phyloP scores from a whole-genome alignment of 176 grass and related monocot species.

The Cenchrus americanus region DNA sequence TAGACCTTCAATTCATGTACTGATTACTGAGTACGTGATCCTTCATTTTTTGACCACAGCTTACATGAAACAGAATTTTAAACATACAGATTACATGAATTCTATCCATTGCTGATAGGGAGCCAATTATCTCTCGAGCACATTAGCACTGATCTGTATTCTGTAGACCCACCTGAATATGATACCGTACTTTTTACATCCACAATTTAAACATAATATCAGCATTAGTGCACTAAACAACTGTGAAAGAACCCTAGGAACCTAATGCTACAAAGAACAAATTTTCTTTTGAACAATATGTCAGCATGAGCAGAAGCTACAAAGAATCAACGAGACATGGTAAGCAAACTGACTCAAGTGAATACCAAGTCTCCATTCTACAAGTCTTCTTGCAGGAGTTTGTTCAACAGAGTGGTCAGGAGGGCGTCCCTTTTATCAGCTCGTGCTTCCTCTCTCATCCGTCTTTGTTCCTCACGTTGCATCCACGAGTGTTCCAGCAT shows the following conservation, averaged over 20 bases:
- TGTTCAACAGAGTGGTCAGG: constrained; percentile 50
- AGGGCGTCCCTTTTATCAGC: constrained; percentile 67
- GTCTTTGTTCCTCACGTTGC: constrained; percentile 66
- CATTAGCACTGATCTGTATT: constrained; percentile 5
- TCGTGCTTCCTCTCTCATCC: constrained; percentile 54
- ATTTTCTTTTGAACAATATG: constrained; percentile 29
- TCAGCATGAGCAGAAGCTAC: constrained; percentile 38
- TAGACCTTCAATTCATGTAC: neutral
- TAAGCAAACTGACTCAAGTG: constrained; percentile 37
- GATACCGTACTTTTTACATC: constrained; percentile 41
- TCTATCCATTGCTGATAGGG: constrained; percentile 8
- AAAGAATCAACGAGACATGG: constrained; percentile 52
- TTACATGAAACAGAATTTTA: neutral
- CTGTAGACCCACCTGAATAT: constrained; percentile 2
- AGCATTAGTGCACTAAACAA: constrained; percentile 25
- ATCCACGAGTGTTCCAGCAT: constrained; percentile 83
- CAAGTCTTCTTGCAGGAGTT: constrained; percentile 60
- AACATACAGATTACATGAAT: neutral
- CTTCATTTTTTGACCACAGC: neutral
- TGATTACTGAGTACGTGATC: too few species aligned
- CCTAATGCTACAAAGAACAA: constrained; percentile 19
- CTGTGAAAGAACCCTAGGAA: constrained; percentile 19
- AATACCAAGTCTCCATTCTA: constrained; percentile 25
- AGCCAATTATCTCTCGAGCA: constrained; percentile 2
- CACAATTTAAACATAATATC: neutral